Evolutionary conservation across 2,329 filamentous ascomycete species (phyloP).

Genomic region (Phyllosticta ampelicida): DNA sequence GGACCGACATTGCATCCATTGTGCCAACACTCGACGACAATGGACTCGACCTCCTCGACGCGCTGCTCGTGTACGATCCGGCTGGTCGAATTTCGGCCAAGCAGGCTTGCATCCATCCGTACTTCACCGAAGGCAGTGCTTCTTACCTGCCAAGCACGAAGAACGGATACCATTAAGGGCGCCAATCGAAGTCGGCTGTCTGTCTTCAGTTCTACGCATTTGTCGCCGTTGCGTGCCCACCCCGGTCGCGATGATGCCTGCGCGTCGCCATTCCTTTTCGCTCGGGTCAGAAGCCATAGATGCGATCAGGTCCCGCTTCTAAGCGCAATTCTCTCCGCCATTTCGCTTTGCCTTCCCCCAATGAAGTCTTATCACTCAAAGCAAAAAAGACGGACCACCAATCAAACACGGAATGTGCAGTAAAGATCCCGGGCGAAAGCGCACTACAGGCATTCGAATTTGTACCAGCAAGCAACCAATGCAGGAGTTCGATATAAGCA

Average conservation of each 20-base stretch:
- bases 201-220: not conserved
- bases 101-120: constrained; percentile 72
- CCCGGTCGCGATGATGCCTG: not conserved
- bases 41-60: constrained; percentile 57
- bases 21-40: constrained; percentile 63
- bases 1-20: constrained; percentile 54
- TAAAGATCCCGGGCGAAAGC: too few relatives aligned
- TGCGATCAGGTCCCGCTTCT: not conserved
- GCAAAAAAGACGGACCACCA: too few relatives aligned
- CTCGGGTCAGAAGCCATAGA: not conserved
- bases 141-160: constrained; percentile 22
- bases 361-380: not conserved
- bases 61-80: constrained; percentile 76
- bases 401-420: too few relatives aligned
- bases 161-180: constrained; percentile 9
- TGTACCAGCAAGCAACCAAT: too few relatives aligned
- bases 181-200: not conserved
- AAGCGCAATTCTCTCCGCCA: not conserved
- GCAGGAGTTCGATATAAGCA: too few relatives aligned
- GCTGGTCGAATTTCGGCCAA: constrained; percentile 82
- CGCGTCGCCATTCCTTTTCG: not conserved
- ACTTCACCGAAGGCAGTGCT: constrained; percentile 51
- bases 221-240: not conserved
- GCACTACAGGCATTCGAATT: too few relatives aligned
- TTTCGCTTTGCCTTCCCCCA: not conserved